Conservation (phyloP, 352 stramenopile genomes). For the Phytopythium delawarense region DNA sequence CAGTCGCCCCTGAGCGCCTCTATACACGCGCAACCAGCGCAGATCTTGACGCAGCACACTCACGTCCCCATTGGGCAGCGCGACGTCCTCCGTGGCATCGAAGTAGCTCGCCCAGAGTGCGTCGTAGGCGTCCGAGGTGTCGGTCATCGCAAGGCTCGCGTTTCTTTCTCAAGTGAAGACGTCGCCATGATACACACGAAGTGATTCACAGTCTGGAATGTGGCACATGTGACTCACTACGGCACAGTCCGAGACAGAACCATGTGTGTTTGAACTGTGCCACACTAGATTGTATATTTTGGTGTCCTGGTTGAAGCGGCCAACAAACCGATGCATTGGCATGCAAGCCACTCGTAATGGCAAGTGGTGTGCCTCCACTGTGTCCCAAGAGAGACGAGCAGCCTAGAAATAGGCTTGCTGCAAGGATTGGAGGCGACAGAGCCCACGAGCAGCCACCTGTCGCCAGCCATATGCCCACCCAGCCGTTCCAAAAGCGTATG, state of each 20-base stretch:
- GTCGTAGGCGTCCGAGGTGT: constrained; percentile 22
- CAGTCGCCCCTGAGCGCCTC: neutral
- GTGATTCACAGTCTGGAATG: no score
- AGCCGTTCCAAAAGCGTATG: neutral
- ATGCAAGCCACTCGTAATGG: no score
- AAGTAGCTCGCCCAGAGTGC: constrained; percentile 71
- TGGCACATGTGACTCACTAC: no score
- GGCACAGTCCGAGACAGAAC: no score
- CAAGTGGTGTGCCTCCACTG: no score
- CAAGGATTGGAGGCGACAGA: neutral
- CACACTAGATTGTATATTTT: no score
- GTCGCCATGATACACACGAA: no score
- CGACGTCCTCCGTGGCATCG: constrained; percentile 60
- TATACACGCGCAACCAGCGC: neutral
- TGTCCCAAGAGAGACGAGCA: neutral
- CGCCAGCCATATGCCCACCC: neutral
- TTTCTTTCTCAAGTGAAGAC: neutral
- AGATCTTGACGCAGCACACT: constrained; percentile 1
- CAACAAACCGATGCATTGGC: no score
- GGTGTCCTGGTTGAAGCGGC: no score
- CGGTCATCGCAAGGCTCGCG: neutral
- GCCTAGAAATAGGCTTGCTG: neutral
- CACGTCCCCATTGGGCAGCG: constrained; percentile 62
- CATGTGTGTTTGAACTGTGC: no score
- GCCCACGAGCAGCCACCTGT: neutral